Evolutionary conservation across 2,329 filamentous ascomycete species (phyloP), one percentile per base, ranked within the genome.

Genomic region (Laburnicola sp.): DNA sequence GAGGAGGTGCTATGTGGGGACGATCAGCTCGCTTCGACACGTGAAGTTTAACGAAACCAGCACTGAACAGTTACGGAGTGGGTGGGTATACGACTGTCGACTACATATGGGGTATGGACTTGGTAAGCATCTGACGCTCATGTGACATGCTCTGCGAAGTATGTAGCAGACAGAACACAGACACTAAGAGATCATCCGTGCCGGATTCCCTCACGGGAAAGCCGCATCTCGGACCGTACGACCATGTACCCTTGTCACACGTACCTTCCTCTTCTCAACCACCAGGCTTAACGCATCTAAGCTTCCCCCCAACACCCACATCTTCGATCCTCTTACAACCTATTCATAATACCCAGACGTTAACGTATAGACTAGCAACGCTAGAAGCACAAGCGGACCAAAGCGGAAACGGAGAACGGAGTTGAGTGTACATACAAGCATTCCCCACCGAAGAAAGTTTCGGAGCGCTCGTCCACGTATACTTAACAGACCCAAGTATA

Each of bases 401-500:
- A 16, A 16, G 16, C 16, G 16, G 16, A 16, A 16, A 16, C 16
- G 16, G 16, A 16, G 16, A 16, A 16, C 16, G 16, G 16, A 16
- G 16, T 16, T 16, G 16, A 16, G 16, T 16, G 16, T 16, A 16
- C 16, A 16, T 16, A 16, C 28, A 30, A 6, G 28, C 28, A 30
- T 45, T 27, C 32, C 32, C 43, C 43, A 34, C 43, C 27, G 25
- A 45, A 45, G 2, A 36, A 37, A 37, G 40, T 43, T 43, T 43
- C 16, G 22, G 16, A 16, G 16, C 16, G 16, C 16, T 16, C 16
- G 16, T 16, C 16, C 16, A 30, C 28, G 28, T 30, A 37, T 37
- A 37, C 31, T 36, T 36, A 36, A 11, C 30, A 30, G 42, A 27
- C 42, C 25, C 42, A 45, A 25, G 31, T 45, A 36, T 36, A 44